These are phyloP conservation scores for Lachnellula cervina DNA, from an alignment of 2,329 filamentous ascomycete genomes.

Conservation along the genomic window DNA sequence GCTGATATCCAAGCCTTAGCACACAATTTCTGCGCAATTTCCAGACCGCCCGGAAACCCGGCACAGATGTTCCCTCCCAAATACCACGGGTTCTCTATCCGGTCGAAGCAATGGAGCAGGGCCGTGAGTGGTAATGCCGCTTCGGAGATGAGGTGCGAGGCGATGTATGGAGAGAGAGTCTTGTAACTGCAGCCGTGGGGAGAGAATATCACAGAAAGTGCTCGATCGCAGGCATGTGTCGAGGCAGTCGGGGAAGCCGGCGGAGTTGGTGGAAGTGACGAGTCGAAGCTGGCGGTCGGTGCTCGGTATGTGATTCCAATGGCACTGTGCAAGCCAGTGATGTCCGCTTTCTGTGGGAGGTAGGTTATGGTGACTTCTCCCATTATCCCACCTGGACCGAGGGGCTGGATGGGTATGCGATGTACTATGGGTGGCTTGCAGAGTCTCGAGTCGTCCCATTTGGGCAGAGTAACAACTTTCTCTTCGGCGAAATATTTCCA, in stretches of 20 bases:
- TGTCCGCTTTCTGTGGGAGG: constrained; percentile 55
- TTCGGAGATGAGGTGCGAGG: constrained; percentile 50
- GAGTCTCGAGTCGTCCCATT: constrained; percentile 40
- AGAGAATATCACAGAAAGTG: constrained; percentile 59
- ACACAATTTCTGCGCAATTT: constrained; percentile 49
- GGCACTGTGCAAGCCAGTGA: constrained; percentile 59
- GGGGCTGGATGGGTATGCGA: constrained; percentile 49
- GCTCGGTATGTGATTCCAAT: constrained; percentile 69
- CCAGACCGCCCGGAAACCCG: constrained; percentile 52
- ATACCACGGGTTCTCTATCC: constrained; percentile 55
- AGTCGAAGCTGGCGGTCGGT: constrained; percentile 6
- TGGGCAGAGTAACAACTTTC: constrained; percentile 41
- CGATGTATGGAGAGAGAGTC: constrained; percentile 50
- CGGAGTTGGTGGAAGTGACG: constrained; percentile 16
- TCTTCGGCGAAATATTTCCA: constrained; percentile 64
- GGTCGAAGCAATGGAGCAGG: constrained; percentile 61
- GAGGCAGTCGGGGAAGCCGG: constrained; percentile 20
- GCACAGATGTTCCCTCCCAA: constrained; percentile 54
- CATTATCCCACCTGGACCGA: constrained; percentile 45
- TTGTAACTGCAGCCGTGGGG: constrained; percentile 57
- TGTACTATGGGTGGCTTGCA: constrained; percentile 25
- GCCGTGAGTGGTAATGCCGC: constrained; percentile 57
- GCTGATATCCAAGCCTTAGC: constrained; percentile 57
- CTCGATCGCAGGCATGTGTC: constrained; percentile 35
- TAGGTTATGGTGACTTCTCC: constrained; percentile 70